Percentiles rank a stretch among this genome's conserved stretches.
Conservation (phyloP, 495 filamentous ascomycete species). For the Platismatia glauca region DNA sequence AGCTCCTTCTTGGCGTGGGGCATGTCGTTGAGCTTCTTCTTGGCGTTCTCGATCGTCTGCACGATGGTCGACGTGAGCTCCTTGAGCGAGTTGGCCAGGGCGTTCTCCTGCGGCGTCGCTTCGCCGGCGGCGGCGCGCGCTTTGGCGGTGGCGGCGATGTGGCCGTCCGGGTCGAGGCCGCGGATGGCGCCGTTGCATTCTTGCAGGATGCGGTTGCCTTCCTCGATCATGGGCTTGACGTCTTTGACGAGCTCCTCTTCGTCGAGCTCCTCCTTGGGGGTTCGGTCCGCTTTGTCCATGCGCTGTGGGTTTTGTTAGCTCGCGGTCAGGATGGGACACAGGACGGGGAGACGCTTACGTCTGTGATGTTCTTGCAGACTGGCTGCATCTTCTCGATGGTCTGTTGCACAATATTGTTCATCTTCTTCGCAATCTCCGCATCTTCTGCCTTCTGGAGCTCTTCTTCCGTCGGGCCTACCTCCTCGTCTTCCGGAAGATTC, state of each 20-base stretch:
- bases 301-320: slow-evolving; percentile 40
- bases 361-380: slow-evolving; percentile 77
- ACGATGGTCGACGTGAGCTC: slow-evolving; percentile 55
- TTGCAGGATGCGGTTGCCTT: slow-evolving; percentile 68
- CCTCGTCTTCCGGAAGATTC: slow-evolving; percentile 51
- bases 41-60: slow-evolving; percentile 77
- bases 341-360: slow-evolving; percentile 42
- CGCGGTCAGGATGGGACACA: slow-evolving; percentile 3
- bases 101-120: slow-evolving; percentile 78
- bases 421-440: slow-evolving; percentile 66
- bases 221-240: slow-evolving; percentile 79
- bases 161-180: slow-evolving; percentile 81
- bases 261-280: slow-evolving; percentile 82
- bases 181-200: slow-evolving; percentile 88
- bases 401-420: slow-evolving; percentile 63
- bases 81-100: slow-evolving; percentile 74
- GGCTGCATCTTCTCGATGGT: slow-evolving; percentile 77
- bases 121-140: slow-evolving; percentile 71
- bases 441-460: slow-evolving; percentile 55
- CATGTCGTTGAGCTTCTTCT: slow-evolving; percentile 80
- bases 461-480: slow-evolving; percentile 35
- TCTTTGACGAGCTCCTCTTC: slow-evolving; percentile 80
- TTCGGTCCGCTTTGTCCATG: slow-evolving; percentile 72
- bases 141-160: slow-evolving; percentile 78
- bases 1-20: slow-evolving; percentile 90